Conservation (phyloP, 129 eudicot species). For the Arctium minus region DNA sequence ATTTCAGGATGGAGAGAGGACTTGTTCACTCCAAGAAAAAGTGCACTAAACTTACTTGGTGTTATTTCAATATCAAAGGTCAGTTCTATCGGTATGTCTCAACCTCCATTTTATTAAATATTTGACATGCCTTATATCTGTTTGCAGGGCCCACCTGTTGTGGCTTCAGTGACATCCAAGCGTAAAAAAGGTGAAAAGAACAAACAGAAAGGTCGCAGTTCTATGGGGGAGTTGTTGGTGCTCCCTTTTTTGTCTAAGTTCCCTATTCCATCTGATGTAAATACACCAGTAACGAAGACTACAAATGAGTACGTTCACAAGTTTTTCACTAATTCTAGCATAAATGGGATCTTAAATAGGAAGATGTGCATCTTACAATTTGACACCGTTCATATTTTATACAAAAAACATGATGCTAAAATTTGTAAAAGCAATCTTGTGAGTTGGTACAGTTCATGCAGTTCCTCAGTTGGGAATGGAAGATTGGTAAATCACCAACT, state of each 20-base stretch:
- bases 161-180: slow-evolving; percentile 47
- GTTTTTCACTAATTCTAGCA: background rate
- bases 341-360: background rate
- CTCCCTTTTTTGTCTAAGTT: slow-evolving; percentile 73
- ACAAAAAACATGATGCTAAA: background rate
- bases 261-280: slow-evolving; percentile 46
- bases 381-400: background rate
- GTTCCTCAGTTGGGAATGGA: too few relatives aligned
- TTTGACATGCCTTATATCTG: slow-evolving; percentile 7
- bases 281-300: slow-evolving; percentile 30
- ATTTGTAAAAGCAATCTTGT: too few relatives aligned
- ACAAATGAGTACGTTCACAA: slow-evolving; percentile 45
- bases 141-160: slow-evolving; percentile 69
- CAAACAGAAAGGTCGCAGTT: slow-evolving; percentile 61
- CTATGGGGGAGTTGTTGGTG: slow-evolving; percentile 79
- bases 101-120: background rate
- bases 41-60: slow-evolving; percentile 77
- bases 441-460: too few relatives aligned
- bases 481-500: too few relatives aligned
- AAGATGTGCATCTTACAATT: background rate
- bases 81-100: slow-evolving; percentile 1
- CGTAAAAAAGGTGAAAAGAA: slow-evolving; percentile 82
- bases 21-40: slow-evolving; percentile 73
- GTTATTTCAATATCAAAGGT: slow-evolving; percentile 77
- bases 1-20: slow-evolving; percentile 79